These are phyloP conservation scores for Malania oleifera DNA, from an alignment of 164 flowering plant species.

Conservation along the genomic window DNA sequence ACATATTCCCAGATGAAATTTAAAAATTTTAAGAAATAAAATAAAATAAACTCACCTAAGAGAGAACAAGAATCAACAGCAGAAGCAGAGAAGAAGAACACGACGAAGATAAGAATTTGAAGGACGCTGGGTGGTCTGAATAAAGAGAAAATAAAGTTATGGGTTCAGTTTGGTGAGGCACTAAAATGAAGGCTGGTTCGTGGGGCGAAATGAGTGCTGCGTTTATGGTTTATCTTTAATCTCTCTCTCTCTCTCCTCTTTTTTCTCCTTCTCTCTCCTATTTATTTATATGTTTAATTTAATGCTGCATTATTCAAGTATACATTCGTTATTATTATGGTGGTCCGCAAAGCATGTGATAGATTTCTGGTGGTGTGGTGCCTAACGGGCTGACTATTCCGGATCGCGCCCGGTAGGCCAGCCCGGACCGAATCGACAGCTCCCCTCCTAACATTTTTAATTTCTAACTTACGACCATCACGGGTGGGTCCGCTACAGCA, in stretches of 20 bases:
- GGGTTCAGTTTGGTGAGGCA: constrained; percentile 16
- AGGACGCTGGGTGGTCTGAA: constrained; percentile 1
- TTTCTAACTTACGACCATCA: background rate
- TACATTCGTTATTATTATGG: background rate
- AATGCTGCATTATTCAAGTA: too few species aligned
- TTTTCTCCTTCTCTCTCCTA: constrained; percentile 1
- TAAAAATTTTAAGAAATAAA: background rate
- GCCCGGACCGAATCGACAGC: constrained; percentile 16
- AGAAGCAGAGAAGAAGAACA: constrained; percentile 7
- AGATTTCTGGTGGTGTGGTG: background rate
- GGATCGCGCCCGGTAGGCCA: constrained; percentile 1
- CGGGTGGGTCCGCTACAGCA: too few species aligned
- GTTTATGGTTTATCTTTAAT: constrained; percentile 26
- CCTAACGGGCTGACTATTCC: background rate
- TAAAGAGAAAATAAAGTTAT: constrained; percentile 2
- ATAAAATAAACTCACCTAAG: constrained; percentile 8
- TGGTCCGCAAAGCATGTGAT: background rate
- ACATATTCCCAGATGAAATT: background rate
- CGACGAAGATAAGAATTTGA: background rate
- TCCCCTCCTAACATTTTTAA: constrained; percentile 9
- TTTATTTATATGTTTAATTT: background rate
- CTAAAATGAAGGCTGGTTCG: constrained; percentile 40
- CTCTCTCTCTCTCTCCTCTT: background rate
- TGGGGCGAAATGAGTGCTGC: constrained; percentile 42
- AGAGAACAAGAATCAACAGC: constrained; percentile 8